Evolutionary conservation across 768 basidiomycete species (phyloP), one percentile per base, ranked within the genome.

Genomic region (Lentinus brumalis): DNA sequence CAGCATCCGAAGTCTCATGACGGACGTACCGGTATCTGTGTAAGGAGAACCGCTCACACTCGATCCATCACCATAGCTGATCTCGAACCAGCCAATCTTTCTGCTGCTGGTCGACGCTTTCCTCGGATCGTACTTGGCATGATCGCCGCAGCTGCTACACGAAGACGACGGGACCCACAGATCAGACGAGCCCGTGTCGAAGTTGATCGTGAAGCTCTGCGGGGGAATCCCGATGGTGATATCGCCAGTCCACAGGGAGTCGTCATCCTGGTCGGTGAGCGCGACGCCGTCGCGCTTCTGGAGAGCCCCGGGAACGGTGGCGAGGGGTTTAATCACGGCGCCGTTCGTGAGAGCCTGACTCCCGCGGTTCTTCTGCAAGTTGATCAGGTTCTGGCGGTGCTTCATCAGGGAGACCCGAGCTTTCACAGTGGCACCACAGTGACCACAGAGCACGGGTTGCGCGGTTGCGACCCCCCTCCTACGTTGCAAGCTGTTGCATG

Each of bases 141-240:
- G 54, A 10, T 35, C 53, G 9, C 41, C n/a, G 59, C 66, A 67
- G 31, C 53, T 45, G 11, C 31, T 29, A 61, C 66, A 67, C 8
- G 57, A 30, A 14, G 60, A 59, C 39, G 57, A 21, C 15, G 49
- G 50, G 14, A 63, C 29, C 57, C 59, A 61, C 61, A 9, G 80
- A 77, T 32, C 82, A 64, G 69, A 74, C 68, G 52, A 79, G 57
- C 60, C 78, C 68, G 56, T 79, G 66, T 81, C 79, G 50, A 81
- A 78, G 60, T 79, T 75, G 56, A 80, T 66, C 8, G 69, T 68
- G 66, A 76, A 73, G 16, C 60, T 69, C 65, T 75, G 69, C 0
- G 65, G 65, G 0, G 76, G 75, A 1, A 73, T 75, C 30, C 79
- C 79, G 62, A 81, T 74, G 9, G 66, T 63, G 62, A 81, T 68